phyloP scores from a whole-genome alignment of 192 early-diverging fungal species.

The Coemansia javaensis region DNA sequence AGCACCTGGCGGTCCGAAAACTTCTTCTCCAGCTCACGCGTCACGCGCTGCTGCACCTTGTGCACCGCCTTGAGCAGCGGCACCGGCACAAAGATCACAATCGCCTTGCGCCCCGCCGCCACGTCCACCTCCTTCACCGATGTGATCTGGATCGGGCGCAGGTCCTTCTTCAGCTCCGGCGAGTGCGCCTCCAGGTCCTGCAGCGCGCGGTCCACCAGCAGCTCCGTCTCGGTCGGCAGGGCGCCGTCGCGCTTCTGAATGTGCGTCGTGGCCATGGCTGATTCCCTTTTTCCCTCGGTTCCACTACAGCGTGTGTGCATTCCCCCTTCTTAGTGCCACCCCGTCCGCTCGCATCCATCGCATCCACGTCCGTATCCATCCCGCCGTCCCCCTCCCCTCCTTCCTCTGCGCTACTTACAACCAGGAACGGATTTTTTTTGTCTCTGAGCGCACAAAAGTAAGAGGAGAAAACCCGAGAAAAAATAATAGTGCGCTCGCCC shows the following conservation, averaged over 20 bases:
- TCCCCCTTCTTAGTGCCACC: no score
- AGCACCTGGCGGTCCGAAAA: conserved; percentile 99
- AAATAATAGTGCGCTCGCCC: no score
- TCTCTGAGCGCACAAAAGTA: no score
- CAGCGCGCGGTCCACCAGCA: conserved; percentile 93
- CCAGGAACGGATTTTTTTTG: no score
- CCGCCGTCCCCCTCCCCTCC: no score
- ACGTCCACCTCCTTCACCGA: conserved; percentile 96
- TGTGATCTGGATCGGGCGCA: conserved; percentile 91
- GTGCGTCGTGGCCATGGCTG: conserved; percentile 49
- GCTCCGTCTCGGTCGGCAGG: conserved; percentile 78
- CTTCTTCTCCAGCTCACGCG: conserved; percentile 99
- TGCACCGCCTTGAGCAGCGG: conserved; percentile 91
- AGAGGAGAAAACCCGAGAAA: no score
- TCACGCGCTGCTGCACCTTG: conserved; percentile 93
- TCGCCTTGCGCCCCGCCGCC: conserved; percentile 92
- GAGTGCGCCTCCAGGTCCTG: conserved; percentile 94
- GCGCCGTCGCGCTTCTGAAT: conserved; percentile 51
- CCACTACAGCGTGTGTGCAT: no score
- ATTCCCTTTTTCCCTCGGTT: background rate
- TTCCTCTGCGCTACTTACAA: no score
- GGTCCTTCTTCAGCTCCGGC: conserved; percentile 94
- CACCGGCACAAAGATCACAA: conserved; percentile 96
- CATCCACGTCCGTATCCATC: no score
- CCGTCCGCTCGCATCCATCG: no score